These are phyloP conservation scores for Colletotrichum chlorophyti DNA, from an alignment of 2,329 filamentous ascomycete species.

Conservation along the genomic window DNA sequence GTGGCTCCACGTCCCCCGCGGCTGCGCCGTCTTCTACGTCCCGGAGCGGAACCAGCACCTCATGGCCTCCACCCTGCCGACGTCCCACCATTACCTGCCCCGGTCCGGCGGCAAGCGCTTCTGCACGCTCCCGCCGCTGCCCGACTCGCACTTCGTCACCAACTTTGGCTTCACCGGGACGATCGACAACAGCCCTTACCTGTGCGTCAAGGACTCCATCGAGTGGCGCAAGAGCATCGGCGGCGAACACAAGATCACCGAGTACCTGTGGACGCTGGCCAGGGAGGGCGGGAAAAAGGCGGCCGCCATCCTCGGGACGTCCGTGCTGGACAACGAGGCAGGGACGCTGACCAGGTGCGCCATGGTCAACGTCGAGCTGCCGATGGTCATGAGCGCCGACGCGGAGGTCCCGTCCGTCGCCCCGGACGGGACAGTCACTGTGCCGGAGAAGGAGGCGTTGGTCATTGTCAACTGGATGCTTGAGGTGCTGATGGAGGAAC, in stretches of 20 bases:
- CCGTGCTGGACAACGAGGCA: slow-evolving; percentile 71
- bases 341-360: slow-evolving; percentile 70
- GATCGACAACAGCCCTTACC: slow-evolving; percentile 73
- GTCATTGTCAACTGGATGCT: slow-evolving; percentile 65
- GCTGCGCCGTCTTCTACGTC: slow-evolving; percentile 82
- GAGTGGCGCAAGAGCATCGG: slow-evolving; percentile 73
- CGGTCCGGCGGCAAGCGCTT: slow-evolving; percentile 33
- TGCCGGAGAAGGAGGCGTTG: slow-evolving; percentile 39
- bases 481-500: slow-evolving; percentile 59
- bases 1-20: slow-evolving; percentile 84
- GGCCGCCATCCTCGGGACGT: slow-evolving; percentile 70
- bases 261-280: slow-evolving; percentile 69
- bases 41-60: slow-evolving; percentile 77
- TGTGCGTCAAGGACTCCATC: slow-evolving; percentile 75
- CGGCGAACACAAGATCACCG: slow-evolving; percentile 73
- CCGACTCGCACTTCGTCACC: slow-evolving; percentile 66
- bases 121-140: slow-evolving; percentile 49
- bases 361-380: slow-evolving; percentile 77
- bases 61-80: slow-evolving; percentile 78
- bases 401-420: slow-evolving; percentile 30
- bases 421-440: slow-evolving; percentile 32
- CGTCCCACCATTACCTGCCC: slow-evolving; percentile 78
- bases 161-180: slow-evolving; percentile 84
- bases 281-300: slow-evolving; percentile 66
- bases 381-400: slow-evolving; percentile 53